These are phyloP conservation scores for Dimocarpus longan DNA, from an alignment of 345 rosid genomes.

Conservation along the genomic window DNA sequence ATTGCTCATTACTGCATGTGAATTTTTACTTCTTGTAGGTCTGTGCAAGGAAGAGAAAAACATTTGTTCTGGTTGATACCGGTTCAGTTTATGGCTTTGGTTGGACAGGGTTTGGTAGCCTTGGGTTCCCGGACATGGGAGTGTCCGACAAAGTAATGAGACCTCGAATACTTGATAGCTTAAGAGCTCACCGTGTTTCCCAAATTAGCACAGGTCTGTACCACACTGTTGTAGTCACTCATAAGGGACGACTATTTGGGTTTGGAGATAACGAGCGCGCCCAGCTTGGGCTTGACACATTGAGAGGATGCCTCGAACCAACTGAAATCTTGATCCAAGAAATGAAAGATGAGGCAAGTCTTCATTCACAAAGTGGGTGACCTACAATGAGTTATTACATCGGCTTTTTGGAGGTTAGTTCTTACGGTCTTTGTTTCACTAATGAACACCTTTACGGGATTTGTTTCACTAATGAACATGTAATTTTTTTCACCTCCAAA, in stretches of 20 bases:
- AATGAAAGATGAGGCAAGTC: conserved; percentile 25
- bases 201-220: conserved; percentile 91
- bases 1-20: not conserved
- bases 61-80: conserved; percentile 79
- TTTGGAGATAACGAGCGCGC: conserved; percentile 94
- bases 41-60: conserved; percentile 94
- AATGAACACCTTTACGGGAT: not conserved
- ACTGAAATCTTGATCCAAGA: conserved; percentile 75
- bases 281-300: conserved; percentile 84
- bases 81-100: conserved; percentile 86
- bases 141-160: conserved; percentile 69
- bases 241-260: conserved; percentile 70
- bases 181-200: conserved; percentile 67
- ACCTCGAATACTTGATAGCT: conserved; percentile 70
- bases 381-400: too few relatives aligned
- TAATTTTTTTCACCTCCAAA: not conserved
- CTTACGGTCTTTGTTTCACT: not conserved
- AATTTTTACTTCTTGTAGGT: conserved; percentile 47
- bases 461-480: not conserved
- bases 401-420: not conserved
- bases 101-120: conserved; percentile 92
- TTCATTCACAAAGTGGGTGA: conserved; percentile 22
- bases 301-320: conserved; percentile 75
- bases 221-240: conserved; percentile 82
- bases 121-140: conserved; percentile 83